Base-by-base conservation (phyloP, 352 stramenopile genomes). In the Aphanomyces euteiches region DNA sequence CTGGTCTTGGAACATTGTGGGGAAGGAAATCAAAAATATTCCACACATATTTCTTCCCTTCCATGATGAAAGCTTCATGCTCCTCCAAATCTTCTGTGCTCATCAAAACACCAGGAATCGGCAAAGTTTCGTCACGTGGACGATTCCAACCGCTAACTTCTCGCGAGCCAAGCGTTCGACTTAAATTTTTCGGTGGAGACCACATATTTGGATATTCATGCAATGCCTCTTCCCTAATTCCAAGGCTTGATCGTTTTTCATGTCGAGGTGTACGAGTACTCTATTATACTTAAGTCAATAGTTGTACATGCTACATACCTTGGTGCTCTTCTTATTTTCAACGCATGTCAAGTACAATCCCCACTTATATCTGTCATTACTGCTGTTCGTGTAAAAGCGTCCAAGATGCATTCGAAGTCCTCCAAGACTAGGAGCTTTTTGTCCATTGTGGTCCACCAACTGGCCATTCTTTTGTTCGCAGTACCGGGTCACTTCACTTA, bases 361-460 rank as follows among this genome's bases (percentile, higher is more conserved):
- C 54, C 54, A 61, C 54, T 40, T 28, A 37, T 40, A 39, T 2
- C 17, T 19, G 13, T 61, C 17, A 37, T 61, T 53, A 21, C 90
- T 83, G 47, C 89, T 83, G 21, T 85, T 78, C 2, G 89, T 77
- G 74, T 90, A 91, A 54, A 93, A 93, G 7, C 83, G 78, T 8
- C 85, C 85, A 0, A 93, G 73, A 41, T 89, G 87, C 36, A 93
- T 90, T 15, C 81, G 79, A 37, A 93, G 65, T 4, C 85, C 83
- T 38, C 85, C 85, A 10, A 91, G 72, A 7, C 54, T 61, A 7
- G 54, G 54, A 17, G 54, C 28, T 12, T 13, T 39, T 56, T 83
- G 79, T 7, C 75, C 78, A 4, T 75, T 78, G 38, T 77, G 78
- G 34, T 68, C 84, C 0, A 79, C 59, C 2, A 78, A 75, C 28